phyloP scores from a whole-genome alignment of 1,284 basidiomycete species.

The Heimioporus punctisporus region DNA sequence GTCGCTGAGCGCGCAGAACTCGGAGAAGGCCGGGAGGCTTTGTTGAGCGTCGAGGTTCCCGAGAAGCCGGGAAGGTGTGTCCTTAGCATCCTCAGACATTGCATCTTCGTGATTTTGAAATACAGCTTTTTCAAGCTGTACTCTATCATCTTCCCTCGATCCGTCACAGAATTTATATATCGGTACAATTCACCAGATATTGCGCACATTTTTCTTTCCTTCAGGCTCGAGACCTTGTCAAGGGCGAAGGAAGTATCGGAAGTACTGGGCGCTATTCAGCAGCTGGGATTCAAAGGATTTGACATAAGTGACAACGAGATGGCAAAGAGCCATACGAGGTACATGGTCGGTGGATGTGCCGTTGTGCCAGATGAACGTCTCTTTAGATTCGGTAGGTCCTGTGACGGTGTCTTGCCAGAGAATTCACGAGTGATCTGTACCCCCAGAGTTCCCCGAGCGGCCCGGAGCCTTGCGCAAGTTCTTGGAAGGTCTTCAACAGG shows the following conservation, averaged over 20 bases:
- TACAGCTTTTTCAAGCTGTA: constrained; percentile 90
- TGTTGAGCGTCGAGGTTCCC: constrained; percentile 93
- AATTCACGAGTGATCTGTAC: not conserved
- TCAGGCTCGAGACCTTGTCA: constrained; percentile 73
- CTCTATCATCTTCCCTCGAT: constrained; percentile 86
- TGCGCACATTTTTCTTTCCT: constrained; percentile 92
- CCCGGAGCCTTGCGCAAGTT: constrained; percentile 94
- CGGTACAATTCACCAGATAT: constrained; percentile 73
- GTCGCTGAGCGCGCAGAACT: constrained; percentile 98
- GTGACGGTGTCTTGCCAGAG: not conserved
- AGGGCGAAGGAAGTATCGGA: constrained; percentile 71
- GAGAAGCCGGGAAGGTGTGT: constrained; percentile 87
- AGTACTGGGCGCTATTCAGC: constrained; percentile 64
- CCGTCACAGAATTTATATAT: constrained; percentile 98
- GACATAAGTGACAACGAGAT: constrained; percentile 97
- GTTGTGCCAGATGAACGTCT: constrained; percentile 85
- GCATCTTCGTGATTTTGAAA: constrained; percentile 8
- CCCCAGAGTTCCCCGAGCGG: constrained; percentile 93
- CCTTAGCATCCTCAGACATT: not conserved
- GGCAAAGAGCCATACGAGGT: constrained; percentile 93
- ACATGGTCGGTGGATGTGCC: constrained; percentile 90
- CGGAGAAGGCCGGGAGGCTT: constrained; percentile 93
- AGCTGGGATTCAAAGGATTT: constrained; percentile 76
- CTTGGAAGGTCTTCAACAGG: constrained; percentile 77
- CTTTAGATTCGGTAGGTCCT: constrained; percentile 86